Conservation (phyloP, 352 stramenopile genomes). For the Globisporangium yorkense region DNA sequence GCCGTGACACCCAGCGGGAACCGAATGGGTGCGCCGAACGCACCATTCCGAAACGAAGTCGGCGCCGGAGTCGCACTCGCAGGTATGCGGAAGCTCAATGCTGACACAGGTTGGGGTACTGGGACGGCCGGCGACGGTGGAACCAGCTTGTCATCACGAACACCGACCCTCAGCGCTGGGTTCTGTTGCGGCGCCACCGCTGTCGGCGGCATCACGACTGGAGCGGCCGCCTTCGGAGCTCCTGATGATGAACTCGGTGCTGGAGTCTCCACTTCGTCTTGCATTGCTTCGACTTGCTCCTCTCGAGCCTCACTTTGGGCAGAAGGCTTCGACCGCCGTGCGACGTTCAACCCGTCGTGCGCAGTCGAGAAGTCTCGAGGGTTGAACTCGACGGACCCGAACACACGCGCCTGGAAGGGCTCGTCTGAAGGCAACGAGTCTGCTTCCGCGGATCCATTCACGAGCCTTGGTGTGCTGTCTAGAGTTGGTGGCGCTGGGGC, state of each 20-base stretch:
- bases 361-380: conserved; percentile 34
- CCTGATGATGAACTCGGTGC: background rate
- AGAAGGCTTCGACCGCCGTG: conserved; percentile 18
- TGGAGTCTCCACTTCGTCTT: background rate
- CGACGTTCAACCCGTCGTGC: conserved; percentile 30
- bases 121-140: background rate
- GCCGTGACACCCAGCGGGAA: background rate
- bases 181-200: background rate
- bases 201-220: background rate
- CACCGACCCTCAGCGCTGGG: background rate
- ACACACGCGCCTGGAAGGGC: conserved; percentile 32
- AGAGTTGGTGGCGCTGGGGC: background rate
- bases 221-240: background rate
- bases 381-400: conserved; percentile 34
- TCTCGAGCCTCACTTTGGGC: background rate
- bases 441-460: conserved; percentile 5
- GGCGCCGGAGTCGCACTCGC: background rate
- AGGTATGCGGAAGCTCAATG: background rate
- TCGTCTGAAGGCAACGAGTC: background rate
- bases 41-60: background rate
- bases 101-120: background rate
- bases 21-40: background rate
- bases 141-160: background rate
- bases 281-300: background rate
- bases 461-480: background rate